These are phyloP conservation scores for Lachancea nothofagi DNA, from an alignment of 805 yeast species.

Conservation along the genomic window DNA sequence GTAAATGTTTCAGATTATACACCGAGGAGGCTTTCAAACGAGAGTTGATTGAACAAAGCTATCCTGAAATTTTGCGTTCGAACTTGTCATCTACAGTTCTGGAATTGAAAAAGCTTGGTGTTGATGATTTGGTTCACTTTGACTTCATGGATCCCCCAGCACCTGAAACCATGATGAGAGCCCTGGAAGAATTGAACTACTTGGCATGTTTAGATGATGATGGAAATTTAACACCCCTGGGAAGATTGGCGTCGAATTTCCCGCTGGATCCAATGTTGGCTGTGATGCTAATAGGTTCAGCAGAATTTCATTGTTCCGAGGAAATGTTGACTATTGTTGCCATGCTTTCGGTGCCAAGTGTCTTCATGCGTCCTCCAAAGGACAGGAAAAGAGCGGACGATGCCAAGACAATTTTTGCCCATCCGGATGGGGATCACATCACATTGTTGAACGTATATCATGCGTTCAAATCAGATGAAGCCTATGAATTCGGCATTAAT, in stretches of 20 bases:
- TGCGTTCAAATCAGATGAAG: slow-evolving; percentile 74
- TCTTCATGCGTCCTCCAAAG: slow-evolving; percentile 87
- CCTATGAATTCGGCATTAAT: slow-evolving; percentile 54
- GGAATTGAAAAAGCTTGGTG: slow-evolving; percentile 88
- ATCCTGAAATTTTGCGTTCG: slow-evolving; percentile 90
- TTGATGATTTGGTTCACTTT: slow-evolving; percentile 93
- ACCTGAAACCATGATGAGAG: slow-evolving; percentile 99
- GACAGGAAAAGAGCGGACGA: slow-evolving; percentile 90
- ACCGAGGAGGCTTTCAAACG: slow-evolving; percentile 95
- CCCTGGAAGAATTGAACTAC: slow-evolving; percentile 89
- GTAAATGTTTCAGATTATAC: slow-evolving; percentile 92
- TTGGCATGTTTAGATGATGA: slow-evolving; percentile 86
- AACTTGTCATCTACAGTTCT: slow-evolving; percentile 88
- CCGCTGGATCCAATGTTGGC: slow-evolving; percentile 96
- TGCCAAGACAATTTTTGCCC: slow-evolving; percentile 79
- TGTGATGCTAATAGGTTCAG: slow-evolving; percentile 83
- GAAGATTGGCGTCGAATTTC: slow-evolving; percentile 85
- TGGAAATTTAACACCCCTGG: slow-evolving; percentile 84
- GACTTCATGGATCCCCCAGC: slow-evolving; percentile 99
- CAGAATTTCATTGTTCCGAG: slow-evolving; percentile 79
- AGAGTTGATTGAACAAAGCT: slow-evolving; percentile 90
- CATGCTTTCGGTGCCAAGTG: slow-evolving; percentile 84
- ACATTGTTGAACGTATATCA: slow-evolving; percentile 84
- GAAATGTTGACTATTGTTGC: slow-evolving; percentile 88
- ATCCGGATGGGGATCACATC: slow-evolving; percentile 92